Evolutionary conservation across 805 yeast genomes (phyloP).

Genomic region (Kurtzmaniella fragi): DNA sequence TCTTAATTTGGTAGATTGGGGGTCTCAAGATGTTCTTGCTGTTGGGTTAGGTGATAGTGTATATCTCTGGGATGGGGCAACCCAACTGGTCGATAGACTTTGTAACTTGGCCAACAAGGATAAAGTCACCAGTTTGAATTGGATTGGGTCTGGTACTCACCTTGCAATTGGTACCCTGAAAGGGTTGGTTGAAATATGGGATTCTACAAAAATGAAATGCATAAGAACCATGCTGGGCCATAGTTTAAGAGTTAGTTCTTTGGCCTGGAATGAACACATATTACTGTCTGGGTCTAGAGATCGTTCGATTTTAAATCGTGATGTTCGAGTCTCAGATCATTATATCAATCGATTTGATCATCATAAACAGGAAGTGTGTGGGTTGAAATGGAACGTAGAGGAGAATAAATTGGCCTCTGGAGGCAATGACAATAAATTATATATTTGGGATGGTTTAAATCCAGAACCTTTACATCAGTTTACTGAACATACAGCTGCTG

Average conservation of each 20-base stretch:
- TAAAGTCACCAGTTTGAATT: slow-evolving; percentile 73
- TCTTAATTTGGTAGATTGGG: slow-evolving; percentile 92
- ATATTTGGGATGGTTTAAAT: slow-evolving; percentile 81
- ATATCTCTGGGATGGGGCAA: slow-evolving; percentile 84
- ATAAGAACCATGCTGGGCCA: slow-evolving; percentile 93
- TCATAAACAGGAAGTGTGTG: slow-evolving; percentile 95
- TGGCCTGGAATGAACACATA: slow-evolving; percentile 93
- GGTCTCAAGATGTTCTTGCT: slow-evolving; percentile 78
- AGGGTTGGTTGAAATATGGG: slow-evolving; percentile 94
- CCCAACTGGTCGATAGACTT: slow-evolving; percentile 76
- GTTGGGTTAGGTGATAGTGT: slow-evolving; percentile 88
- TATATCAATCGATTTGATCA: slow-evolving; percentile 63
- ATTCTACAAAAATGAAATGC: slow-evolving; percentile 75
- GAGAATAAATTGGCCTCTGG: slow-evolving; percentile 93
- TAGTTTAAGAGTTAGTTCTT: slow-evolving; percentile 72
- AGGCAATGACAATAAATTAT: slow-evolving; percentile 85
- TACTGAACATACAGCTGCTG: slow-evolving; percentile 88
- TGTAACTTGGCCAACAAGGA: slow-evolving; percentile 71
- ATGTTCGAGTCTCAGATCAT: slow-evolving; percentile 83
- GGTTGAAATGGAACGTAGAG: slow-evolving; percentile 87
- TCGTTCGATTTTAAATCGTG: slow-evolving; percentile 78
- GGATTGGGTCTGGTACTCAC: slow-evolving; percentile 96
- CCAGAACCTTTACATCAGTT: slow-evolving; percentile 67
- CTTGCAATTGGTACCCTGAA: slow-evolving; percentile 84
- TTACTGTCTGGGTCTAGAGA: slow-evolving; percentile 86